A percentile compares a stretch with the other conserved stretches of the same genome.
Conservation (phyloP, 2,329 filamentous ascomycete genomes). For the Sporothrix humicola region DNA sequence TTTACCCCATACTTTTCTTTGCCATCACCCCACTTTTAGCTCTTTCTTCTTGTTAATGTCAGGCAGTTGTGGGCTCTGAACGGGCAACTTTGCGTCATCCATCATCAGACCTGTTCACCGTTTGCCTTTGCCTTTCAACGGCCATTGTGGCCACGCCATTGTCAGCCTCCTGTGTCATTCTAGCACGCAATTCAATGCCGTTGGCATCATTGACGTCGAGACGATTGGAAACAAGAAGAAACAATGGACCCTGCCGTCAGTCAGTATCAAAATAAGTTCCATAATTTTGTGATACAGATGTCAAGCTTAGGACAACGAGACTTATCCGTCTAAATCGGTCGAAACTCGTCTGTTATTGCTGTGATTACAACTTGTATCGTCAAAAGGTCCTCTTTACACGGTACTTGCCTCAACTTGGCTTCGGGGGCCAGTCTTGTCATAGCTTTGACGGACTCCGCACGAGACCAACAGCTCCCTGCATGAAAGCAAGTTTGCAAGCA, state of each 20-base stretch:
- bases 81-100: slow-evolving; percentile 26
- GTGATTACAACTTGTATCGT: neutral
- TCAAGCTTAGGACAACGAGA: too few species aligned
- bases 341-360: slow-evolving; percentile 6
- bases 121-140: neutral
- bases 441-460: neutral
- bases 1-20: slow-evolving; percentile 17
- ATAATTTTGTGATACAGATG: too few species aligned
- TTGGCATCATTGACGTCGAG: neutral
- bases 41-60: neutral
- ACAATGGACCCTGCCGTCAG: neutral
- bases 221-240: neutral
- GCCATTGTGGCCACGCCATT: slow-evolving; percentile 16
- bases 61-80: slow-evolving; percentile 6
- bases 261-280: neutral
- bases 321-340: slow-evolving; percentile 7
- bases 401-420: neutral
- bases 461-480: neutral
- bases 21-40: slow-evolving; percentile 3
- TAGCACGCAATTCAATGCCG: too few species aligned
- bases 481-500: too few species aligned
- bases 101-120: slow-evolving; percentile 14
- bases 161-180: neutral
- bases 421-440: neutral
- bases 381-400: neutral